Percentiles rank a stretch among this genome's conserved stretches.
phyloP scores from a whole-genome alignment of 805 yeast genomes.

The Teunomyces funiuensis region DNA sequence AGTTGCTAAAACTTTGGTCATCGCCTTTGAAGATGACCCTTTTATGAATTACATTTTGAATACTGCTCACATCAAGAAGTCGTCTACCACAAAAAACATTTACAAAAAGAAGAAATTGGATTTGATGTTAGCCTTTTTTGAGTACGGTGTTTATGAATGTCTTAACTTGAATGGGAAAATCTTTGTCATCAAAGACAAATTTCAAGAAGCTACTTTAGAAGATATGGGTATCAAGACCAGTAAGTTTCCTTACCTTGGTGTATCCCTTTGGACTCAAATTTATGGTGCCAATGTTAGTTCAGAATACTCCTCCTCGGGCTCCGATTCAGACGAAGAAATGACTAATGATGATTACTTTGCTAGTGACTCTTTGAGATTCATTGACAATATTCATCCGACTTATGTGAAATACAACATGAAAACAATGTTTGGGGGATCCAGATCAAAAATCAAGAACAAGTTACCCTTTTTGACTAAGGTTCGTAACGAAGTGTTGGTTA shows the following conservation, averaged over 20 bases:
- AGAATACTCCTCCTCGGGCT: conserved; percentile 11
- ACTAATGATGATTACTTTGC: conserved; percentile 24
- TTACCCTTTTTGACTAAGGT: conserved; percentile 45
- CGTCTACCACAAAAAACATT: conserved; percentile 29
- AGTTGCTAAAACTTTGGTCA: conserved; percentile 53
- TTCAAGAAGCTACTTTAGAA: conserved; percentile 37
- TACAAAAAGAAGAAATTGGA: conserved; percentile 36
- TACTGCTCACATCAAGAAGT: conserved; percentile 23
- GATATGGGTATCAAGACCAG: conserved; percentile 24
- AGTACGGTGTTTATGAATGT: conserved; percentile 52
- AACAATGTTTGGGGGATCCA: conserved; percentile 43
- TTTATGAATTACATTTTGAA: conserved; percentile 51
- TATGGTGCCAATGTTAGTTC: conserved; percentile 15
- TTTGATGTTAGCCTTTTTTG: conserved; percentile 51
- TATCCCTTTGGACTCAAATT: conserved; percentile 44
- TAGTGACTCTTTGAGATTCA: conserved; percentile 18
- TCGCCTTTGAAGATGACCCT: conserved; percentile 56
- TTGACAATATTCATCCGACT: conserved; percentile 29
- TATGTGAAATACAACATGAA: conserved; percentile 36
- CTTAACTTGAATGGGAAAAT: conserved; percentile 51
- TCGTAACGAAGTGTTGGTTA: conserved; percentile 44
- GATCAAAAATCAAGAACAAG: conserved; percentile 52
- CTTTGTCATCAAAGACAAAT: conserved; percentile 48
- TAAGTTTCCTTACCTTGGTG: conserved; percentile 50
- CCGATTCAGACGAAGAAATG: conserved; percentile 18